phyloP scores from a whole-genome alignment of 176 grass and related monocot species.

The Oryza officinalis region DNA sequence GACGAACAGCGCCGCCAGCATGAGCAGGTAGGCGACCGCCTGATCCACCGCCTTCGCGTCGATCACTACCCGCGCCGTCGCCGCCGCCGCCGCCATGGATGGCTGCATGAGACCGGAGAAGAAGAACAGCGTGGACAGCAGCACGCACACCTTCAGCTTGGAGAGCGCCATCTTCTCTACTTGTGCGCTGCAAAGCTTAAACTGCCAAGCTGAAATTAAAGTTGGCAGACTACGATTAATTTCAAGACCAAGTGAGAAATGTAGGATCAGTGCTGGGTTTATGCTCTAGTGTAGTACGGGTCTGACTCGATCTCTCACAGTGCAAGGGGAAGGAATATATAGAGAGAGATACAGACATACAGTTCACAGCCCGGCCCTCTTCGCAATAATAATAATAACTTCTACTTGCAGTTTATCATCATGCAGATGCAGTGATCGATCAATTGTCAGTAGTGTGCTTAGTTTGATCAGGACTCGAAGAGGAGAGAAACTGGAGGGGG shows the following conservation, averaged over 20 bases:
- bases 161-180: background rate
- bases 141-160: background rate
- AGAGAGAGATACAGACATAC: background rate
- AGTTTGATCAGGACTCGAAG: background rate
- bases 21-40: constrained; percentile 20
- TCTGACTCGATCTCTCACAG: too few relatives aligned
- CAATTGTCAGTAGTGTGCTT: background rate
- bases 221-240: too few relatives aligned
- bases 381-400: background rate
- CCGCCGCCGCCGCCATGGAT: background rate
- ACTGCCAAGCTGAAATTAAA: too few relatives aligned
- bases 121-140: constrained; percentile 33
- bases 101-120: constrained; percentile 45
- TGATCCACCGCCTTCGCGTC: constrained; percentile 10
- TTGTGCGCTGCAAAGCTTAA: too few relatives aligned
- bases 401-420: too few relatives aligned
- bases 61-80: background rate
- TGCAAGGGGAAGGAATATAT: too few relatives aligned
- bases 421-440: too few relatives aligned
- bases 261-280: too few relatives aligned
- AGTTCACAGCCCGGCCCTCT: background rate
- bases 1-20: constrained; percentile 15
- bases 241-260: too few relatives aligned
- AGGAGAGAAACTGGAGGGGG: background rate
- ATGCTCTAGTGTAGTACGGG: too few relatives aligned